These are phyloP conservation scores for Colletotrichum kahawae DNA, from an alignment of 2,329 filamentous ascomycete species.

Conservation along the genomic window DNA sequence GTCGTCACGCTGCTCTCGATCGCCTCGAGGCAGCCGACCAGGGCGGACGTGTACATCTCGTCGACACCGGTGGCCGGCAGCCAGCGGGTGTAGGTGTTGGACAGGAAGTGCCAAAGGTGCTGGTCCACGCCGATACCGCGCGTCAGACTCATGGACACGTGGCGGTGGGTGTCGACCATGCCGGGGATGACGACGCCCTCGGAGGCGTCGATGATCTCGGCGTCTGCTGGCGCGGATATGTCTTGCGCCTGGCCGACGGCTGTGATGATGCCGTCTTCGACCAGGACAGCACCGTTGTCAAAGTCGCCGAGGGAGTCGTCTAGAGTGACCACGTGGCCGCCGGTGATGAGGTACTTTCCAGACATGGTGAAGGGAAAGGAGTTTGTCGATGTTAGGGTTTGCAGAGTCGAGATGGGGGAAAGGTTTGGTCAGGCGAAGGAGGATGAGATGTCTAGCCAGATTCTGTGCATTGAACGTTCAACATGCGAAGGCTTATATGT, in stretches of 20 bases:
- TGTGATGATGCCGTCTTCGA: not conserved
- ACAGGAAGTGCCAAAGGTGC: not conserved
- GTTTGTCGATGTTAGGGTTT: not conserved
- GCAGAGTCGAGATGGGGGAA: not conserved
- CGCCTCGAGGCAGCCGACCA: not conserved
- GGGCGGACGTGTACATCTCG: not conserved
- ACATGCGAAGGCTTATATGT: not conserved
- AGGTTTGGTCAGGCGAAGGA: accelerated
- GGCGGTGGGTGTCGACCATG: not conserved
- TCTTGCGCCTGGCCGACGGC: not conserved
- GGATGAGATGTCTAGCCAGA: not conserved
- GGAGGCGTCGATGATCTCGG: not conserved
- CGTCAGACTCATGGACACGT: not conserved
- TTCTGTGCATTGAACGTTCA: not conserved
- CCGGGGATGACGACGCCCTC: not conserved
- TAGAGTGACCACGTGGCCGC: not conserved
- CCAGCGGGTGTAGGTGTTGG: not conserved
- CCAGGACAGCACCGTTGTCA: not conserved
- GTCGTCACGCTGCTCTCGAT: not conserved
- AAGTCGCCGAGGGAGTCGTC: not conserved
- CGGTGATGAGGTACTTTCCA: not conserved
- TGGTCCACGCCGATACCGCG: not conserved
- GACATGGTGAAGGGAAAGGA: not conserved
- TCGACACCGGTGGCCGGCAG: not conserved
- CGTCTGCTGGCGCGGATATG: not conserved